Base-by-base conservation (phyloP, 1,139 yeast species). In the Pichia sp. region DNA sequence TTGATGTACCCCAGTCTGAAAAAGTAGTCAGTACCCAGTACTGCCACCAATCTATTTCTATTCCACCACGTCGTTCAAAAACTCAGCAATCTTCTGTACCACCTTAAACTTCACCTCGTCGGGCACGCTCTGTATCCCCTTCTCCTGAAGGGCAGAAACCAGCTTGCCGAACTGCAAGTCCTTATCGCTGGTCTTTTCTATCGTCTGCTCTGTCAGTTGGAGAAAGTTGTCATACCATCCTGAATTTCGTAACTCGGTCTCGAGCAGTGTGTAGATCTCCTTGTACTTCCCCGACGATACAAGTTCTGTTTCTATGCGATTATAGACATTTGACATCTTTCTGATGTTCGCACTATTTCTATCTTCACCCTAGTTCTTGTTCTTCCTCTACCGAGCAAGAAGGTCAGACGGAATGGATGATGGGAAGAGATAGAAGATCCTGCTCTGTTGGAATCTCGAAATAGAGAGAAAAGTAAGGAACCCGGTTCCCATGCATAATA, bases 151-250 rank as follows among this genome's bases (percentile, higher is more conserved):
- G 43, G 73, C 72, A 10, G 77, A 65, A 54, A 81, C 74, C 19
- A 88, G 68, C 49, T 77, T 75, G 19, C 78, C 81, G 60, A 86
- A 84, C 61, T 77, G 83, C 40, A 67, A 52, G 15, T 64, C 63
- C 19, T 60, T 57, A 23, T 59, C 58, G 1, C 53, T 50, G 1
- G 58, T 43, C 13, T 72, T 50, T 68, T 68, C 67, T 67, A 67
- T 59, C 0, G 65, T 73, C 45, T 75, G 76, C 61, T 67, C 59
- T 1, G 95, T 86, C 53, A 86, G 63, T 52, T 76, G 80, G 53
- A 81, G 76, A 36, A 90, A 83, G 57, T 85, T 79, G 62, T 89
- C 96, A 62, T 82, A 83, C 97, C 97, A 92, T 7, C 97, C 97
- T 2, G 85, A 77, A 65, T 87, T 87, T 56, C 82, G 77, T 31